A percentile compares a stretch with the other conserved stretches of the same genome.
These are phyloP conservation scores for Ulmus americana DNA, from an alignment of 331 rosid species.

Conservation along the genomic window DNA sequence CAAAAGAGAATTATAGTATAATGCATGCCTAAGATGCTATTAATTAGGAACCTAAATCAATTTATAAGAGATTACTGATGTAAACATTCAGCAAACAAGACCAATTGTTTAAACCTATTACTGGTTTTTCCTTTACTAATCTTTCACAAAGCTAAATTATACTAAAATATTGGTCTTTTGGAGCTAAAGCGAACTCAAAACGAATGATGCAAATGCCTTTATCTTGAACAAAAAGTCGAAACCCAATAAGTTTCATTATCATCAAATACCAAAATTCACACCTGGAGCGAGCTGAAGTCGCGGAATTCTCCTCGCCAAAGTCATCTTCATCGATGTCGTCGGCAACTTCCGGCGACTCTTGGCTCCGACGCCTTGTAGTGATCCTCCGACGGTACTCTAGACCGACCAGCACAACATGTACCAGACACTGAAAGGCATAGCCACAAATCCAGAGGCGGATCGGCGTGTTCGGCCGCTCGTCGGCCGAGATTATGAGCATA, in stretches of 20 bases:
- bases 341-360: conserved; percentile 23
- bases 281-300: conserved; percentile 22
- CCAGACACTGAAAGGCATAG: conserved; percentile 68
- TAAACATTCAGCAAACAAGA: no score
- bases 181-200: no score
- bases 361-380: conserved; percentile 26
- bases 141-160: no score
- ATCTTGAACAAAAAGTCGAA: no score
- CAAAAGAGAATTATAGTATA: no score
- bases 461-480: conserved; percentile 62
- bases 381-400: conserved; percentile 65
- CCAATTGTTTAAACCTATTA: no score
- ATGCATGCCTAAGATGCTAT: no score
- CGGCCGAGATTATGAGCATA: conserved; percentile 41
- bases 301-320: conserved; percentile 27
- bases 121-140: no score
- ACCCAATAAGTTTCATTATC: background rate
- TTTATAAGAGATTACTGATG: no score
- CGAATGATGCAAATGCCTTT: no score
- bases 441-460: conserved; percentile 82
- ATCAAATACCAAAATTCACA: background rate
- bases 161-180: no score
- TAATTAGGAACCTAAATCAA: no score
- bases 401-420: conserved; percentile 75
- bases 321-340: conserved; percentile 41